A percentile compares a stretch with the other conserved stretches of the same genome.
Evolutionary conservation across 2,329 filamentous ascomycete genomes (phyloP).

Genomic region (Curvularia spicifera): DNA sequence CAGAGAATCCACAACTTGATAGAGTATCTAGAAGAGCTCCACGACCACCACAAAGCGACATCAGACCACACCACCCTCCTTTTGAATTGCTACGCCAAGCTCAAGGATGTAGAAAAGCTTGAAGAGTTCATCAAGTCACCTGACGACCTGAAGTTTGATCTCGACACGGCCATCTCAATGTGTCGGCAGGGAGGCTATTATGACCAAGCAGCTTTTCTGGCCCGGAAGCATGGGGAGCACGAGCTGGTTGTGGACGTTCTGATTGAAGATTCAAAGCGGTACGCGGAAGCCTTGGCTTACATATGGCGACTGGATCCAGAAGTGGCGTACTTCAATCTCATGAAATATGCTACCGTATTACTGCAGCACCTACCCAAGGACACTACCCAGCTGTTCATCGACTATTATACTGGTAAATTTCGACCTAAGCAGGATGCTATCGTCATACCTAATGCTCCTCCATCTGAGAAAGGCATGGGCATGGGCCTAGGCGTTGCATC

Average conservation of each 20-base stretch:
- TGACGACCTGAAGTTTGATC: constrained; percentile 91
- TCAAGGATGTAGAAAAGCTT: constrained; percentile 95
- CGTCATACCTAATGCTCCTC: constrained; percentile 56
- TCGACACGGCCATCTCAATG: constrained; percentile 97
- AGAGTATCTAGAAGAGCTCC: constrained; percentile 93
- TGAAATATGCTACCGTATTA: constrained; percentile 93
- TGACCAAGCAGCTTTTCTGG: constrained; percentile 94
- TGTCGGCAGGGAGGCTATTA: constrained; percentile 96
- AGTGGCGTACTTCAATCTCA: constrained; percentile 80
- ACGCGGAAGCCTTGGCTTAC: constrained; percentile 85
- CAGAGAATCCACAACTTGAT: constrained; percentile 98
- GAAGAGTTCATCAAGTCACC: constrained; percentile 97
- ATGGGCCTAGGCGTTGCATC: constrained; percentile 61
- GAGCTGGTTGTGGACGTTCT: constrained; percentile 94
- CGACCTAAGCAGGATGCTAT: constrained; percentile 71
- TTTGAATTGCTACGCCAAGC: constrained; percentile 95
- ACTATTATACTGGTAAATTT: constrained; percentile 91
- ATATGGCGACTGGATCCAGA: constrained; percentile 87
- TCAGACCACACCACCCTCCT: constrained; percentile 94
- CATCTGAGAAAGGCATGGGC: constrained; percentile 51
- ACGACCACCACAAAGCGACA: constrained; percentile 91
- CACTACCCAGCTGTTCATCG: constrained; percentile 86
- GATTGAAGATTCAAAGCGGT: constrained; percentile 93
- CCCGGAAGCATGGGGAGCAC: constrained; percentile 90
- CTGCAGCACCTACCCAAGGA: constrained; percentile 84